Conservation (phyloP, 768 basidiomycete genomes). For the Hydnomerulius pinastri region DNA sequence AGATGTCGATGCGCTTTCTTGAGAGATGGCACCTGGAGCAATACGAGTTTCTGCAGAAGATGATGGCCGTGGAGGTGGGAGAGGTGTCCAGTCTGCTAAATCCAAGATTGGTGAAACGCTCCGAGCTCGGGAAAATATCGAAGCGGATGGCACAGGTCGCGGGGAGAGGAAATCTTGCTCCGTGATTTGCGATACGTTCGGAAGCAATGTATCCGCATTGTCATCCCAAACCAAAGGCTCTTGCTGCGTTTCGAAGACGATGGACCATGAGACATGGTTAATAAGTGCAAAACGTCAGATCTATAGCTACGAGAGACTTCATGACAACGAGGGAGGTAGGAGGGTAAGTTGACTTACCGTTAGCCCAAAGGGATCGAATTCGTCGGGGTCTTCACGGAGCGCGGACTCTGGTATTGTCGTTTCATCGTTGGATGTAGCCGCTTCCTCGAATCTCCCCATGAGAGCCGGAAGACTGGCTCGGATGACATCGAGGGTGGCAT, state of each 20-base stretch:
- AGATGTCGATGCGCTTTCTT: neutral
- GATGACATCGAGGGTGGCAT: slow-evolving; percentile 41
- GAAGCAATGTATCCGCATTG: slow-evolving; percentile 1
- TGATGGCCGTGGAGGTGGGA: neutral
- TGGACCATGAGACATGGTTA: slow-evolving; percentile 10
- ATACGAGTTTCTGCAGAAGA: slow-evolving; percentile 11
- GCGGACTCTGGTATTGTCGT: no score
- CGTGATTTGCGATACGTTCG: neutral
- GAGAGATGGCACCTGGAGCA: neutral
- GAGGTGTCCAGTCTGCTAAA: neutral
- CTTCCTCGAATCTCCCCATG: slow-evolving; percentile 25
- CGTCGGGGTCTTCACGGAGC: no score
- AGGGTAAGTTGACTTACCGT: slow-evolving; percentile 23
- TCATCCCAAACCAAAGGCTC: slow-evolving; percentile 8
- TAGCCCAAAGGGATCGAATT: slow-evolving; percentile 20
- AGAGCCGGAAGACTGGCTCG: slow-evolving; percentile 33
- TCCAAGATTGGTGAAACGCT: neutral
- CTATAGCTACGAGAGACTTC: slow-evolving; percentile 29
- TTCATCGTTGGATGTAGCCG: no score
- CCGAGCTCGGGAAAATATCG: neutral
- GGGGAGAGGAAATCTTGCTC: neutral
- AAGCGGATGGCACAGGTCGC: slow-evolving; percentile 5
- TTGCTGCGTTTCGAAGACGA: slow-evolving; percentile 13
- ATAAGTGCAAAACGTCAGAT: slow-evolving; percentile 29
- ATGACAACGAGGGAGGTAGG: slow-evolving; percentile 26